Evolutionary conservation across 345 rosid genomes (phyloP), one percentile per base, ranked within the genome.

Genomic region (Camelina hispida): DNA sequence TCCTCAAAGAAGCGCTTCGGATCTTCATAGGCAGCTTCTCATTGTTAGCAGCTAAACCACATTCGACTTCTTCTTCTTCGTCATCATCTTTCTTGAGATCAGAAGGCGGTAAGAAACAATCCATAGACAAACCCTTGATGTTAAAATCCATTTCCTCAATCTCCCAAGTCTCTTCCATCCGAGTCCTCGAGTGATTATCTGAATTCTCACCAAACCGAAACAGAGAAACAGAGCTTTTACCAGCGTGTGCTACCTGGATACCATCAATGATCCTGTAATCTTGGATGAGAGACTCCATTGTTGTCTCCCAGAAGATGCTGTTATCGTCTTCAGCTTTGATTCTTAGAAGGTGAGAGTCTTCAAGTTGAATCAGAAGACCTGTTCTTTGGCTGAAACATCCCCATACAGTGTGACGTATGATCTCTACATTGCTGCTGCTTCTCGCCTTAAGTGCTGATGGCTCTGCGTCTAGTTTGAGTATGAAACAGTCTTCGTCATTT

Each of bases 91-190:
- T 87, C 82, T 85, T 95, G 66, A 92, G 66, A 63, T 95, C 99
- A 58, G 88, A 82, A 6, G 99, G 99, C 1, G 97, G 97, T 73
- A 95, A 80, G 80, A 95, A 95, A 76, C 96, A 92, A 38, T 95
- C 99, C 84, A 82, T 87, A 0, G 93, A 84, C 80, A 95, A 64
- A 14, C 99, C 99, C n/a, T 85, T 83, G 0, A 95, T 86, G 80
- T 95, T 95, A 71, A 95, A 95, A 66, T 92, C 99, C 54, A 92
- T 83, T 76, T 95, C 99, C 70, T 95, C 97, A 15, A 95, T 95
- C 7, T 77, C 68, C 99, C 99, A 95, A 6, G 74, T 64, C 82
- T 95, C 99, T 68, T 95, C 99, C 96, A 95, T 90, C 55, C 88
- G 82, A 1, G 99, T 92, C 82, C 97, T 85, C 2, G 97, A 81